Percentiles rank a stretch among this genome's conserved stretches.
These are phyloP conservation scores for Talaromyces sp. DNA, from an alignment of 2,329 filamentous ascomycete species.

Conservation along the genomic window DNA sequence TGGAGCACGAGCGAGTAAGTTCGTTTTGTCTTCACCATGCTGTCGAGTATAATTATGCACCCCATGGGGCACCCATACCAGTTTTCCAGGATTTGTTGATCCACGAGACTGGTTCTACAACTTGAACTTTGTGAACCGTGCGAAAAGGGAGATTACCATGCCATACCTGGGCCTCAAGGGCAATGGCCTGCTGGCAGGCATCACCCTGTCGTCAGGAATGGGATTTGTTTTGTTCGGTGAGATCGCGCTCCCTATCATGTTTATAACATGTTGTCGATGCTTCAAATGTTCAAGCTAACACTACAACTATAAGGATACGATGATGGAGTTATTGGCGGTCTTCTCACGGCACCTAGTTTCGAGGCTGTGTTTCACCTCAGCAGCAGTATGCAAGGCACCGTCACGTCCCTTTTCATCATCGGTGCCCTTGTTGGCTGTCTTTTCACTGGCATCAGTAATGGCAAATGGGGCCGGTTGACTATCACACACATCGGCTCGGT, in stretches of 20 bases:
- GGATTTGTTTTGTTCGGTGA: slow-evolving; percentile 16
- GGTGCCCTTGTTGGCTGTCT: slow-evolving; percentile 53
- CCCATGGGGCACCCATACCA: neutral
- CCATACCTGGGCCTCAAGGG: slow-evolving; percentile 27
- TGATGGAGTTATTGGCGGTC: slow-evolving; percentile 18
- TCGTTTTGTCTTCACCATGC: neutral
- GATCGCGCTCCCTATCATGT: neutral
- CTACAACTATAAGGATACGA: slow-evolving; percentile 16
- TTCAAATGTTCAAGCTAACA: neutral
- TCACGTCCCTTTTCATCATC: slow-evolving; percentile 47
- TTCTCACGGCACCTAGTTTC: slow-evolving; percentile 17
- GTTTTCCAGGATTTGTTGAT: neutral
- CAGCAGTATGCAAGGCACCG: slow-evolving; percentile 21
- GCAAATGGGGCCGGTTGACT: slow-evolving; percentile 52
- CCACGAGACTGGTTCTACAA: neutral
- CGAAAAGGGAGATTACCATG: slow-evolving; percentile 4
- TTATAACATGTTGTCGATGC: neutral
- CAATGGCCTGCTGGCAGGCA: slow-evolving; percentile 32
- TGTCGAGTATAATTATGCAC: neutral
- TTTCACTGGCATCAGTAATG: slow-evolving; percentile 48
- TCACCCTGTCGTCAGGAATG: slow-evolving; percentile 34
- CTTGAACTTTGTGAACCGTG: neutral
- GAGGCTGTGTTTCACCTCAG: slow-evolving; percentile 15
- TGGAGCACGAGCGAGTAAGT: neutral
- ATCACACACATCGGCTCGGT: slow-evolving; percentile 55